Evolutionary conservation across 805 yeast genomes (phyloP).

Genomic region (Teunomyces kruisii): DNA sequence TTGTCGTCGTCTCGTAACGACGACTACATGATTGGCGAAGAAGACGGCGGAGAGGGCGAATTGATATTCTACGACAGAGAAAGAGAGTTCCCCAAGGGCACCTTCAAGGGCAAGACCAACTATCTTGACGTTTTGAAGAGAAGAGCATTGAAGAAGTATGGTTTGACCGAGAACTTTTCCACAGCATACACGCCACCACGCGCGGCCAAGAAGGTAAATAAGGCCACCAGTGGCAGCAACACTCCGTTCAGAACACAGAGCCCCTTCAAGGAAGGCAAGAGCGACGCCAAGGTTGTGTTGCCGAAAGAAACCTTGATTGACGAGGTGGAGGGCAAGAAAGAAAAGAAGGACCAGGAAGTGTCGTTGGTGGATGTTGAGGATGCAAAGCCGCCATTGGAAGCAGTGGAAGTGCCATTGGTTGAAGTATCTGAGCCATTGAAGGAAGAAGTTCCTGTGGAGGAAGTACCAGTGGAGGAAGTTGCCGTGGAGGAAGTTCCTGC

Average conservation of each 20-base stretch:
- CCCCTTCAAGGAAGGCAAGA: constrained; percentile 17
- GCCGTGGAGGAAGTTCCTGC: constrained; percentile 8
- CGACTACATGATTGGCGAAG: constrained; percentile 44
- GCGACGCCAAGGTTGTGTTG: constrained; percentile 25
- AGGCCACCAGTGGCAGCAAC: constrained; percentile 10
- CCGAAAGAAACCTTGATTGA: constrained; percentile 46
- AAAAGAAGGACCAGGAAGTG: constrained; percentile 2
- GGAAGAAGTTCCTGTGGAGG: constrained; percentile 8
- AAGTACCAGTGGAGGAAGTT: constrained; percentile 6
- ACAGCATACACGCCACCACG: constrained; percentile 41
- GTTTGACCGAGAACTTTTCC: constrained; percentile 35
- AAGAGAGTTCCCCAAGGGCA: constrained; percentile 32
- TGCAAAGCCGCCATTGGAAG: too few species aligned
- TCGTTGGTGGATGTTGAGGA: too few species aligned
- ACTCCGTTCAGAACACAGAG: constrained; percentile 14
- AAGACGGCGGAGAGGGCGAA: constrained; percentile 46
- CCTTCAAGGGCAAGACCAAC: constrained; percentile 24
- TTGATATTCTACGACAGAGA: constrained; percentile 38
- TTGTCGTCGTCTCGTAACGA: constrained; percentile 39
- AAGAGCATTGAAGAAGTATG: constrained; percentile 41
- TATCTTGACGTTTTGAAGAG: constrained; percentile 43
- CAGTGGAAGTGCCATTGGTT: not conserved
- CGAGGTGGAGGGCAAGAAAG: constrained; percentile 9
- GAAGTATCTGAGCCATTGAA: constrained; percentile 5
- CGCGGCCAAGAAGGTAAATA: constrained; percentile 7